Evolutionary conservation across 768 basidiomycete species (phyloP), one percentile per base, ranked within the genome.

Genomic region (Rhodotorula taiwanensis): DNA sequence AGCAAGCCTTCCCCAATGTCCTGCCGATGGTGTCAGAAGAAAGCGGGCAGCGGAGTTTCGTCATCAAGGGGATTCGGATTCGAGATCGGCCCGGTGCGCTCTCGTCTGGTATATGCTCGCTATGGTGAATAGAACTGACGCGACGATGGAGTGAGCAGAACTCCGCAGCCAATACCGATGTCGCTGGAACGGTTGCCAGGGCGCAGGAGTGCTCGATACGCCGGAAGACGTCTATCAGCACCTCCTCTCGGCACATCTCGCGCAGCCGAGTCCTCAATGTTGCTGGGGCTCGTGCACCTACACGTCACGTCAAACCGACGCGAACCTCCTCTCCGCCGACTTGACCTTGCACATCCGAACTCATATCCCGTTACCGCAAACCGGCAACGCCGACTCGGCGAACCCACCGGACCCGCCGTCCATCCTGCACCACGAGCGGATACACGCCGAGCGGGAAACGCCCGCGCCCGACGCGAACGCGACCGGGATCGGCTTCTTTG

Each of bases 21-120:
- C 83, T 85, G 69, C 90, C 93, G 2, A 89, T 89, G 84, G 88
- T 93, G 27, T 79, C 88, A 11, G 60, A 62, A n/a, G 57, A 51
- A 1, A 20, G 51, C 23, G 34, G 51, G 15, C 48, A 51, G 7
- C 86, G 85, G 69, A 81, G 83, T 56, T 99, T 94, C 72, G 81
- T 99, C 43, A 89, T 99, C 52, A 85, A 86, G 42, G 92, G 92
- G 10, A 86, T 97, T 47, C 83, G 85, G 62, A 77, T 86, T 56
- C 79, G 83, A 58, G 84, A 62, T 20, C 48, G 60, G 16, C 28
- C 49, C 5, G 50, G 66, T 68, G 57, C 49, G 39, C 6, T 1
- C 7, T 10, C 8, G n/a, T n/a, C n/a, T n/a, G n/a, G n/a, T n/a
- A n/a, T n/a, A n/a, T n/a, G n/a, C n/a, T n/a, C 13, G 13, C 20